A percentile compares a stretch with the other conserved stretches of the same genome.
Evolutionary conservation across 352 stramenopile species (phyloP).

Genomic region (Phytophthora constricta): DNA sequence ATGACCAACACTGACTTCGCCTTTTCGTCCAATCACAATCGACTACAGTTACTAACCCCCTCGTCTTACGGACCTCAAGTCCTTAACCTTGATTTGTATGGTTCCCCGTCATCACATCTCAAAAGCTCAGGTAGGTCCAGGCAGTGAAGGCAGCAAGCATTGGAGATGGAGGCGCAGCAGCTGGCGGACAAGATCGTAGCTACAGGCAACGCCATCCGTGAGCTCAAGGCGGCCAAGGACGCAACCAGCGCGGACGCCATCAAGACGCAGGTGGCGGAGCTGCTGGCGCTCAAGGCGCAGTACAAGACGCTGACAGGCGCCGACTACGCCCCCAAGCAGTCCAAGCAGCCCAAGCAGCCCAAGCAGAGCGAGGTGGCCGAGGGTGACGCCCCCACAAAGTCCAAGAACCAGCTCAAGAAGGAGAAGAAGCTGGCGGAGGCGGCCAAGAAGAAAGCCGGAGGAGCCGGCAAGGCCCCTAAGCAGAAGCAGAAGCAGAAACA

Average conservation of each 20-base stretch:
- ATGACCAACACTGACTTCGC: neutral
- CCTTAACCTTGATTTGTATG: constrained; percentile 36
- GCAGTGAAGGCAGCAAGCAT: no score
- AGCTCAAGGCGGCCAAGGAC: constrained; percentile 82
- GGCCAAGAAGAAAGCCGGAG: constrained; percentile 55
- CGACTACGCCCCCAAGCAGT: constrained; percentile 63
- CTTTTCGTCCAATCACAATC: constrained; percentile 46
- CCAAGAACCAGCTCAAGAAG: constrained; percentile 90
- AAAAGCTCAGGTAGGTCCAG: constrained; percentile 7
- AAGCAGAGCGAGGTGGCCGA: constrained; percentile 34
- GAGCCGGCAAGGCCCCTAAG: constrained; percentile 42
- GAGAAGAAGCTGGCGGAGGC: constrained; percentile 86
- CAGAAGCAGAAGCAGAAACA: constrained; percentile 58
- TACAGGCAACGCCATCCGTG: constrained; percentile 79
- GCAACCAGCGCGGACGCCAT: constrained; percentile 52
- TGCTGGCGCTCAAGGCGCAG: constrained; percentile 78
- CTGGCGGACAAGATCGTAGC: constrained; percentile 72
- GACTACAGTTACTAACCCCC: no score
- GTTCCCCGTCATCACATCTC: constrained; percentile 3
- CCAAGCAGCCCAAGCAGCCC: constrained; percentile 53
- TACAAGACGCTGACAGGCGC: constrained; percentile 80
- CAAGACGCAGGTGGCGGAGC: constrained; percentile 55
- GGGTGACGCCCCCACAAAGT: constrained; percentile 52
- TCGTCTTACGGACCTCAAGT: no score
- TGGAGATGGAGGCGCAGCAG: constrained; percentile 39